Percentiles rank a stretch among this genome's conserved stretches.
Conservation (phyloP, 2,329 filamentous ascomycete species). For the Ascochyta lentis region DNA sequence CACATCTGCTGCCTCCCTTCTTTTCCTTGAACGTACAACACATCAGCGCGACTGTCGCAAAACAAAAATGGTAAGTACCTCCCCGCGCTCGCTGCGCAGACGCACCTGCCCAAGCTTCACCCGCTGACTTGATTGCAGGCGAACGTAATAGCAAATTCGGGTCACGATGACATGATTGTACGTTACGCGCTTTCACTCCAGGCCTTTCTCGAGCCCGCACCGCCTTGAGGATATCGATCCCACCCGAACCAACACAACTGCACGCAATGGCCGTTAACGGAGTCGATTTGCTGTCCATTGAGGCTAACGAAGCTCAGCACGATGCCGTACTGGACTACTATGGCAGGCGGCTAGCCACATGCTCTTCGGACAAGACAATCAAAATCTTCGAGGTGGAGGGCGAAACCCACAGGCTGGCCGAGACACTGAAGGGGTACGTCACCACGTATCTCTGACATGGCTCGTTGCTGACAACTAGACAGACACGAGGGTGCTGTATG, state of each 20-base stretch:
- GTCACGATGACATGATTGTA: constrained; percentile 99
- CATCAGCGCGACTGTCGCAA: constrained; percentile 12
- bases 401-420: constrained; percentile 84
- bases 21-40: neutral
- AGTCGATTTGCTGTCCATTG: constrained; percentile 38
- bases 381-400: constrained; percentile 99
- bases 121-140: constrained; percentile 58
- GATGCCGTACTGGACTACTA: constrained; percentile 99
- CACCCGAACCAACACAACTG: neutral
- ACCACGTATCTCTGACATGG: neutral
- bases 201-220: neutral
- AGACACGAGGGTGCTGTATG: constrained; percentile 98
- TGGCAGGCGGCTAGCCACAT: constrained; percentile 92
- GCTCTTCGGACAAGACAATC: constrained; percentile 97
- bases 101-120: constrained; percentile 32
- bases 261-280: constrained; percentile 24
- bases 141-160: constrained; percentile 82
- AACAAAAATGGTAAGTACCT: constrained; percentile 36
- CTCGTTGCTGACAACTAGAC: constrained; percentile 25
- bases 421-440: constrained; percentile 90
- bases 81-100: constrained; percentile 15
- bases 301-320: constrained; percentile 67
- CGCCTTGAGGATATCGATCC: neutral
- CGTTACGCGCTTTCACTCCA: constrained; percentile 49
- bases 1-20: neutral